These are phyloP conservation scores for Groenewaldozyma auringiensis DNA, from an alignment of 1,139 yeast species.

Conservation along the genomic window DNA sequence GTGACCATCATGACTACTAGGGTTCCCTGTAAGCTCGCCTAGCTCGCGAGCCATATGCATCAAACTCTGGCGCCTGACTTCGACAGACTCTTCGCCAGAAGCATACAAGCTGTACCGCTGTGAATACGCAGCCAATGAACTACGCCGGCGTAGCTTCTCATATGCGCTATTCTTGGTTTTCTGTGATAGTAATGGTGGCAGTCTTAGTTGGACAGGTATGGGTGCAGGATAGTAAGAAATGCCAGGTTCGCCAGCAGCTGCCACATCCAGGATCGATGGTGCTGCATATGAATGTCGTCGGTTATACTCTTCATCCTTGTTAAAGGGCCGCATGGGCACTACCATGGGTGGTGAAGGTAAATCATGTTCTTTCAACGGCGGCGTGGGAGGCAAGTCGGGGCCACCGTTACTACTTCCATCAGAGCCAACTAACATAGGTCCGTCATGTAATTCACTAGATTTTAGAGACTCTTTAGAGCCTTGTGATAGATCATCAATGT, in stretches of 20 bases:
- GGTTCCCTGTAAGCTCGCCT: not conserved
- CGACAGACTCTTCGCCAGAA: not conserved
- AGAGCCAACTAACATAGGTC: not conserved
- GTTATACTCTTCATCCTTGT: not conserved
- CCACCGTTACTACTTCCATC: not conserved
- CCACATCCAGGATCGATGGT: not conserved
- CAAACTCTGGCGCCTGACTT: constrained; percentile 6
- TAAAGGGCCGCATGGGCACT: not conserved
- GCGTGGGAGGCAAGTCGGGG: not conserved
- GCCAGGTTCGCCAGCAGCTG: not conserved
- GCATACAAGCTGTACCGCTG: constrained; percentile 8
- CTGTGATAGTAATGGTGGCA: constrained; percentile 22
- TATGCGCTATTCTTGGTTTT: constrained; percentile 14
- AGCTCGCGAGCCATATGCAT: not conserved
- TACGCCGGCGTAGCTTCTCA: constrained; percentile 5
- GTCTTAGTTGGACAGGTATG: constrained; percentile 24
- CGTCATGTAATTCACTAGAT: not conserved
- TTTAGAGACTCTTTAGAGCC: not conserved
- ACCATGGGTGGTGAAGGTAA: not conserved
- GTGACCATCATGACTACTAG: not conserved
- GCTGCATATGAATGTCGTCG: not conserved
- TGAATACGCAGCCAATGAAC: constrained; percentile 13
- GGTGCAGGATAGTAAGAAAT: constrained; percentile 29
- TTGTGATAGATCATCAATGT: not conserved
- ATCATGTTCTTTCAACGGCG: not conserved